Percentiles rank a stretch among this genome's conserved stretches.
These are phyloP conservation scores for Flaveria linearis DNA, from an alignment of 129 eudicot species.

Conservation along the genomic window DNA sequence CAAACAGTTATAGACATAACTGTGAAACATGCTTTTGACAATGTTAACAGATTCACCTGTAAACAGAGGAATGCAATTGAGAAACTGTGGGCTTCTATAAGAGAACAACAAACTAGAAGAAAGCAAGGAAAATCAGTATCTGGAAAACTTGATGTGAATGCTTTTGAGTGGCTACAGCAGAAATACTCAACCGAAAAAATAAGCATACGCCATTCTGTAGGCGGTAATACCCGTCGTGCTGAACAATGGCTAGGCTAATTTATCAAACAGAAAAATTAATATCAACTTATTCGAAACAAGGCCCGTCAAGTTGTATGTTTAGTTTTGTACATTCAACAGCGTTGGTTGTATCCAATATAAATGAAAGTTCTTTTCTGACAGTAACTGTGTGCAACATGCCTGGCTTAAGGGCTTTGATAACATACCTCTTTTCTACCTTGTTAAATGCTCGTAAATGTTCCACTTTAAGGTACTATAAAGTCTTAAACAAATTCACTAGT, in stretches of 20 bases:
- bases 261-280: neutral
- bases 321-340: constrained; percentile 15
- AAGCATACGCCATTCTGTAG: constrained; percentile 89
- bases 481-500: too few relatives aligned
- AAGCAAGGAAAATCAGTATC: constrained; percentile 94
- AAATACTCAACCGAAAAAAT: constrained; percentile 86
- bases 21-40: constrained; percentile 90
- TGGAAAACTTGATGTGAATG: constrained; percentile 95
- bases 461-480: too few relatives aligned
- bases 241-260: constrained; percentile 94
- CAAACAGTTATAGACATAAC: constrained; percentile 93
- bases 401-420: too few relatives aligned
- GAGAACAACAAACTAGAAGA: constrained; percentile 83
- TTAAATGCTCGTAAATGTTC: too few relatives aligned
- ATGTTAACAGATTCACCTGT: constrained; percentile 64
- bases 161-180: constrained; percentile 80
- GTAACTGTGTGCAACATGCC: too few relatives aligned
- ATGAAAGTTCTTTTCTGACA: too few relatives aligned
- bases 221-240: constrained; percentile 68
- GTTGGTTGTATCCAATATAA: neutral
- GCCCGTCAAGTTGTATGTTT: neutral
- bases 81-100: constrained; percentile 83
- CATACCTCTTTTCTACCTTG: too few relatives aligned
- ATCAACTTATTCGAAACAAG: neutral
- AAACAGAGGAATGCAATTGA: constrained; percentile 78